phyloP scores from a whole-genome alignment of 2,329 filamentous ascomycete species.

The Sclerotinia borealis region DNA sequence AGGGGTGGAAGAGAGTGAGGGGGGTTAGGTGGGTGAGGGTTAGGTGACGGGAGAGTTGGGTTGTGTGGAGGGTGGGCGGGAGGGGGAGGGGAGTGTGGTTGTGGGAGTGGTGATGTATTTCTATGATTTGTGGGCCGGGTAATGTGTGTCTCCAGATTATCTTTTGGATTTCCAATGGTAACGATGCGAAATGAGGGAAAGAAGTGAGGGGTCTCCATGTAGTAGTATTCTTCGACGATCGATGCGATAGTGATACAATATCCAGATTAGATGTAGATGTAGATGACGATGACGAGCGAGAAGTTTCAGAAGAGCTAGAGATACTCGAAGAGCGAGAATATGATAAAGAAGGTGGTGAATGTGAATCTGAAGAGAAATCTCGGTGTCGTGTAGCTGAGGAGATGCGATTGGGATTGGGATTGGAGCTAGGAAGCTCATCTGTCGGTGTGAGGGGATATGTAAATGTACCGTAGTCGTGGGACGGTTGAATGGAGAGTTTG shows the following conservation, averaged over 20 bases:
- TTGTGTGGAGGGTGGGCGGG: neutral
- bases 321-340: constrained; percentile 1
- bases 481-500: neutral
- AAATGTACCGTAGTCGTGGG: constrained; percentile 7
- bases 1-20: neutral
- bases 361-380: neutral
- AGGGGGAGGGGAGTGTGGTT: neutral
- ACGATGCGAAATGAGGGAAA: constrained; percentile 1
- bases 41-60: constrained; percentile 1
- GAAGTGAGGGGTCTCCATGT: neutral
- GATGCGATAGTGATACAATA: neutral
- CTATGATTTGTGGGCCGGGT: neutral
- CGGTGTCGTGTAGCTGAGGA: neutral
- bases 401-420: neutral
- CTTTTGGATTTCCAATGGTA: neutral
- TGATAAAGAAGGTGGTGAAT: neutral
- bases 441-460: neutral
- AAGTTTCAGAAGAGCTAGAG: neutral
- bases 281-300: neutral
- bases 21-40: neutral
- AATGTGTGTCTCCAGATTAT: constrained; percentile 1
- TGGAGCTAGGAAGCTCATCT: neutral
- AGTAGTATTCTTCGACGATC: neutral
- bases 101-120: neutral
- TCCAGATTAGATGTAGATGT: neutral